Base-by-base conservation (phyloP, 2,329 filamentous ascomycete genomes). In the Verticillium longisporum region DNA sequence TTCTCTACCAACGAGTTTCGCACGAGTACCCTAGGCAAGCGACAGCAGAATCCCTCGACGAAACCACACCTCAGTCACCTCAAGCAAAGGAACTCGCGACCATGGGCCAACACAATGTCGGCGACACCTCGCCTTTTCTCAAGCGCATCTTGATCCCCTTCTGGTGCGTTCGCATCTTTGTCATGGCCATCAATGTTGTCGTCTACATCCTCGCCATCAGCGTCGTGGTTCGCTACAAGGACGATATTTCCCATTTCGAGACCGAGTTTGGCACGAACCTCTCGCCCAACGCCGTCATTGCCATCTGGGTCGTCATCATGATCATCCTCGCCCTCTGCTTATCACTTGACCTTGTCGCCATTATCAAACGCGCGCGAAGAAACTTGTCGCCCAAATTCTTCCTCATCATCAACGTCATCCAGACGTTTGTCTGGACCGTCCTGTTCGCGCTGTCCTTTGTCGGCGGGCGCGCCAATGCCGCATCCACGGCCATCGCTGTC, bases 91-190 rank as follows among this genome's bases (percentile, higher is more conserved):
- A 13, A 3, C 34, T 36, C 41, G n/a, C 41, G 9, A 62, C 61
- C 41, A 71, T 72, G 70, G 59, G 66, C 4, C 63, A 66, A 21
- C 70, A 68, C 59, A 60, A 68, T 56, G 58, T 71, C 57, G 70
- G 68, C 66, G 72, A 72, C 54, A 57, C 60, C 50, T 73, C 71
- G 66, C 71, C 72, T 15, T 73, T 74, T 60, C 65, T 72, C 57
- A 74, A 73, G 66, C 69, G 71, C 45, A 67, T 73, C 13, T 60
- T 73, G 59, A 66, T 74, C 34, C 72, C 72, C 9, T 73, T 74
- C 63, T 74, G 72, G 71, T 65, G 72, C 26, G 32, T 73, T 13
- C 71, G 72, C 53, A 68, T 72, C 56, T 34, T 70, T 54, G 61
- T 73, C 56, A 68, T 73, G 68, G 13, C 69, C 1, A 10, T 72